Conservation (phyloP, 75 land plant species). For the Picea sitchensis region DNA sequence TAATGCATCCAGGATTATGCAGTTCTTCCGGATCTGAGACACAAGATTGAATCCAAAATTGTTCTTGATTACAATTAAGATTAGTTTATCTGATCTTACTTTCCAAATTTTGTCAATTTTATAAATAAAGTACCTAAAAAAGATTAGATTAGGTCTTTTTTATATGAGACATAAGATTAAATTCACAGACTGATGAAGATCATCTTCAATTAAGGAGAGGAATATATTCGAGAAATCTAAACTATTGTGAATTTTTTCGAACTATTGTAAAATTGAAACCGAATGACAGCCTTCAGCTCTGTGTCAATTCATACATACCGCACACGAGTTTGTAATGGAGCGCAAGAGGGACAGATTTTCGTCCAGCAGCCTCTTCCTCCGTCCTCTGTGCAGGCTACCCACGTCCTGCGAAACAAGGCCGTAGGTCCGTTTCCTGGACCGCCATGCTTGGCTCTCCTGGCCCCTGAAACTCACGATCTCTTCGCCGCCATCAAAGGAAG, state of each 20-base stretch:
- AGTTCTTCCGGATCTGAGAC: constrained; percentile 22
- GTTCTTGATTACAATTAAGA: background rate
- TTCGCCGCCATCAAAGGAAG: background rate
- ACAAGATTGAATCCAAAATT: too few relatives aligned
- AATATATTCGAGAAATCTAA: background rate
- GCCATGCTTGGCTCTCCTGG: too few relatives aligned
- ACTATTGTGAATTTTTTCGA: background rate
- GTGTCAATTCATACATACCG: constrained; percentile 22
- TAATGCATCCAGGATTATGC: constrained; percentile 37
- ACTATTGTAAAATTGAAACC: too few relatives aligned
- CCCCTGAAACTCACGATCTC: background rate
- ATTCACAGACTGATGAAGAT: too few relatives aligned
- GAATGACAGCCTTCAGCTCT: background rate
- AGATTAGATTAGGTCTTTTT: background rate
- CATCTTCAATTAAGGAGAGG: background rate
- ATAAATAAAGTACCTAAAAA: background rate
- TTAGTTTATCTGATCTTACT: background rate
- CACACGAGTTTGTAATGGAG: constrained; percentile 56
- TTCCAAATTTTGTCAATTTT: background rate
- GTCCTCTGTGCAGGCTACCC: background rate
- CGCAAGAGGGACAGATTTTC: constrained; percentile 65
- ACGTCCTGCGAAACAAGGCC: background rate
- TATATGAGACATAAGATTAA: too few relatives aligned
- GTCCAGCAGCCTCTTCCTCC: constrained; percentile 21
- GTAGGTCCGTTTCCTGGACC: background rate